These are phyloP conservation scores for Irpex lacteus DNA, from an alignment of 1,284 basidiomycete genomes.

Conservation along the genomic window DNA sequence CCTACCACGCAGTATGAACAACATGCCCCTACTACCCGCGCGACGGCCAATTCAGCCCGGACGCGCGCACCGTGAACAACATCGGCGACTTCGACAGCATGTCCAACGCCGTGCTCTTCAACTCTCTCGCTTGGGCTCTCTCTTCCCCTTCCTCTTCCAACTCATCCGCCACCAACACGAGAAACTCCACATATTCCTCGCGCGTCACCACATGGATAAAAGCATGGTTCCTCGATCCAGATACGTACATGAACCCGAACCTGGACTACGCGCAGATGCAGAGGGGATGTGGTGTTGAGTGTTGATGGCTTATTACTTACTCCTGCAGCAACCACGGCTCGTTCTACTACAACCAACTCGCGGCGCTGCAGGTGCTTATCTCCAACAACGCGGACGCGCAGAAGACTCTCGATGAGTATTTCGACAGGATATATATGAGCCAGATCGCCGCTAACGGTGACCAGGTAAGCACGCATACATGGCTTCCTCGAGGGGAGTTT, in stretches of 20 bases:
- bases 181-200: neutral
- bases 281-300: slow-evolving; percentile 41
- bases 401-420: slow-evolving; percentile 33
- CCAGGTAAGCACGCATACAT: slow-evolving; percentile 22
- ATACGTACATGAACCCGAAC: slow-evolving; percentile 64
- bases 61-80: slow-evolving; percentile 38
- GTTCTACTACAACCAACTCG: slow-evolving; percentile 34
- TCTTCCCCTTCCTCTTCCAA: too few relatives aligned
- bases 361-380: slow-evolving; percentile 33
- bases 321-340: slow-evolving; percentile 32
- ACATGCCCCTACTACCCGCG: slow-evolving; percentile 52
- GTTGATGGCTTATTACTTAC: too few relatives aligned
- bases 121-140: slow-evolving; percentile 57
- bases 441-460: slow-evolving; percentile 40
- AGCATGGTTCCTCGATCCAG: slow-evolving; percentile 56
- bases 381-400: slow-evolving; percentile 31
- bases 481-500: neutral
- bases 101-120: slow-evolving; percentile 60
- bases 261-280: slow-evolving; percentile 63
- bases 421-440: slow-evolving; percentile 30
- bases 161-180: too few relatives aligned
- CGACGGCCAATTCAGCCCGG: slow-evolving; percentile 59
- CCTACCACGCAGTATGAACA: slow-evolving; percentile 27
- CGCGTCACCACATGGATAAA: slow-evolving; percentile 41
- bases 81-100: slow-evolving; percentile 51